Conservation (phyloP, 2,329 filamentous ascomycete genomes). For the Verticillium albo-atrum region DNA sequence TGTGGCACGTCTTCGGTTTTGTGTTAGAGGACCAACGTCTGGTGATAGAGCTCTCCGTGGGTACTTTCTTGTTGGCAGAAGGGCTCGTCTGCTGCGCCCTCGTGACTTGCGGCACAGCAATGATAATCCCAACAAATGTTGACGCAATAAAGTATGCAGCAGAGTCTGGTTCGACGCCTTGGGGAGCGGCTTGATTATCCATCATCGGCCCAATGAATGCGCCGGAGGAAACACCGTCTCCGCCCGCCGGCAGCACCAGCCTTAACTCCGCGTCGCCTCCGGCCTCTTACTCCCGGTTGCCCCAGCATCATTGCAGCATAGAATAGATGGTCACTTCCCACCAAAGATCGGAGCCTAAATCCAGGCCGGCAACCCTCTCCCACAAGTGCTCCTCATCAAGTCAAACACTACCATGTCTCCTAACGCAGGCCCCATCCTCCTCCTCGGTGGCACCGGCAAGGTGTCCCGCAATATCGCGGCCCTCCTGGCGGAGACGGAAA, state of each 20-base stretch:
- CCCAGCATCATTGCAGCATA: background rate
- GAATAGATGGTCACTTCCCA: background rate
- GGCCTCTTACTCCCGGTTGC: background rate
- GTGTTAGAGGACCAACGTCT: too few species aligned
- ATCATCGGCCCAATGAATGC: background rate
- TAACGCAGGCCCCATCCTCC: constrained; percentile 21
- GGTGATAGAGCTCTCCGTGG: too few species aligned
- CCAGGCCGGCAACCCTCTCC: too few species aligned
- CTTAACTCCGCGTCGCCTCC: background rate
- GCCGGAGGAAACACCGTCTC: background rate
- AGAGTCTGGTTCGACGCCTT: too few species aligned
- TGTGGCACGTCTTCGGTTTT: too few species aligned
- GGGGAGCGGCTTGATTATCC: background rate
- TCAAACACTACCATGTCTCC: background rate
- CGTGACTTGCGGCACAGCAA: too few species aligned
- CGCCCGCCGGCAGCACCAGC: background rate
- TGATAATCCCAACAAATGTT: too few species aligned
- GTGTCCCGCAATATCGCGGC: constrained; percentile 32
- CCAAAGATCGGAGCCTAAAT: background rate
- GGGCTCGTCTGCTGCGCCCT: too few species aligned
- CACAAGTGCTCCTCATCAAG: too few species aligned
- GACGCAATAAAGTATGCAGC: too few species aligned
- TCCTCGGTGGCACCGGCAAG: constrained; percentile 41
- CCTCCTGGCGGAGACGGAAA: constrained; percentile 22
- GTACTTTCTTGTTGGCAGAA: too few species aligned